Evolutionary conservation across 2,329 filamentous ascomycete species (phyloP), one percentile per base, ranked within the genome.

Genomic region (Pseudogymnoascus sp.): DNA sequence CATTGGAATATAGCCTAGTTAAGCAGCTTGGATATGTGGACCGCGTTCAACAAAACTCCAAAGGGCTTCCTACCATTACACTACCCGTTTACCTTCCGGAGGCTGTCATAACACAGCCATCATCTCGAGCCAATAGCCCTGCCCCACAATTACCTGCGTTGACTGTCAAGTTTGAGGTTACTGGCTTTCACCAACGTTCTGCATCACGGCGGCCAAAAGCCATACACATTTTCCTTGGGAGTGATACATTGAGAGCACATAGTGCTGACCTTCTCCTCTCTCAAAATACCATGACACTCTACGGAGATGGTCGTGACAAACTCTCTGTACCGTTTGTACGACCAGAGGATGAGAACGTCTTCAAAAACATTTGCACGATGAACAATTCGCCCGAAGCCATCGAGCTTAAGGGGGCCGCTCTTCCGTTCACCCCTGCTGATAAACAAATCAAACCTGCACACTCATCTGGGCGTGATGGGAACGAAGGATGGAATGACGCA

Each of bases 241-340:
- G 91, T 71, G 93, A 97, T 74, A 84, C 91, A 13, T 80, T 99
- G 63, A 85, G 93, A 66, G 82, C 88, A 8, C 91, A 96, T 72
- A 96, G 90, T 68, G 93, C 91, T 24, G 95, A 97, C 73, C 82
- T 99, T 10, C 78, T 97, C 21, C 91, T 99, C 70, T 97, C 95
- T 0, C 90, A 93, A 67, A 96, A 96, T 71, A 88, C 89, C 67
- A 85, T 99, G 79, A 89, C 89, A 0, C 80, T 97, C 29, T 93
- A 92, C 68, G 91, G 96, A 69, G 89, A 91, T 71, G 91, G 96
- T 64, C 84, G 89, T 53, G 91, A 90, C 73, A 95, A 93, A 71
- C 80, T 97, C 11, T 92, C 90, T 14, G 88, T 99, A 35, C 95
- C 95, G 1, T 89, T 99, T 68, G 92, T 96, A 42, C 86, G 95